Evolutionary conservation across 306 rosid species (phyloP).

Genomic region (Vicia villosa): DNA sequence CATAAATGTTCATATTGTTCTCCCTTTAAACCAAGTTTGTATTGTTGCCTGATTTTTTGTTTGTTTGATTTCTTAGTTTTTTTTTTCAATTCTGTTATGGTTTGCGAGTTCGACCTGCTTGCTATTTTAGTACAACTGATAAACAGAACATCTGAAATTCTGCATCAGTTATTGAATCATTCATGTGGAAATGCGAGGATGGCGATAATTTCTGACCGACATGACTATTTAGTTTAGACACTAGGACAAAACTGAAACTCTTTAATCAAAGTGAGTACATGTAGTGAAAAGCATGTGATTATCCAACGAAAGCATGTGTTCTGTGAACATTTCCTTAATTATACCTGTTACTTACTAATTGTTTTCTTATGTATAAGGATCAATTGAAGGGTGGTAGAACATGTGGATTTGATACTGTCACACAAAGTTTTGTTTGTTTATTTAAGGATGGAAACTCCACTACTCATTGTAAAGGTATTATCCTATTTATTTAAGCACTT

Average conservation of each 20-base stretch:
- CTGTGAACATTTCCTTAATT: constrained; percentile 73
- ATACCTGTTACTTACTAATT: constrained; percentile 72
- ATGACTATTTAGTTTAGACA: constrained; percentile 75
- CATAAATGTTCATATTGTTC: too few relatives aligned
- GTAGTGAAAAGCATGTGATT: constrained; percentile 69
- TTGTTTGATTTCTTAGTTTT: too few relatives aligned
- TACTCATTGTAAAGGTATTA: constrained; percentile 66
- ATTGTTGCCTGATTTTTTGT: too few relatives aligned
- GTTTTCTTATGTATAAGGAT: constrained; percentile 85
- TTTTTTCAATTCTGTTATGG: too few relatives aligned
- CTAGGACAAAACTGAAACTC: constrained; percentile 64
- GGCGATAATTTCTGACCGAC: constrained; percentile 67
- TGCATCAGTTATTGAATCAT: constrained; percentile 77
- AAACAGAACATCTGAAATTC: too few relatives aligned
- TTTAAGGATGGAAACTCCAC: constrained; percentile 74
- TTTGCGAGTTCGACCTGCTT: too few relatives aligned
- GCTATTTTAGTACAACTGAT: too few relatives aligned
- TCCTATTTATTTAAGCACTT: neutral
- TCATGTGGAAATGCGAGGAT: constrained; percentile 87
- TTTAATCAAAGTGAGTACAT: constrained; percentile 78
- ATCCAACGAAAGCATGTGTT: constrained; percentile 78
- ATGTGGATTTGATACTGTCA: constrained; percentile 70
- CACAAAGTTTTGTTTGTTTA: constrained; percentile 66
- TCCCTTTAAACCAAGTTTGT: too few relatives aligned
- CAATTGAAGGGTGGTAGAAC: constrained; percentile 75